These are phyloP conservation scores for Celoporthe dispersa DNA, from an alignment of 2,329 filamentous ascomycete species.

Conservation along the genomic window DNA sequence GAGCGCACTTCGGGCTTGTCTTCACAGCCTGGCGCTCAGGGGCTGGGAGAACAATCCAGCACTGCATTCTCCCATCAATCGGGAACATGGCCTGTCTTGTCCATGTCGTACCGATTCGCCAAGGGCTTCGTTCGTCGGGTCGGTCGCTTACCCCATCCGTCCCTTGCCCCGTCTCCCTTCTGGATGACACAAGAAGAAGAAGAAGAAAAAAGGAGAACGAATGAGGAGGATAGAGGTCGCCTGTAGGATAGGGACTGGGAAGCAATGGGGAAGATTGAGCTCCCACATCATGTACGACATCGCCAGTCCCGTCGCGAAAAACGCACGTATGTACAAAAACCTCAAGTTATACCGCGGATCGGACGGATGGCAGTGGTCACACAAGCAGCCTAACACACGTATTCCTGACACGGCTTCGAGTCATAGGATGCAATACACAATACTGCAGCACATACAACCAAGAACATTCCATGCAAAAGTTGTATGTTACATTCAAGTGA, in stretches of 20 bases:
- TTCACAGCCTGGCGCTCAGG: no score
- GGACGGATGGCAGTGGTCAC: neutral
- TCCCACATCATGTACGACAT: neutral
- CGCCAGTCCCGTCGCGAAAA: neutral
- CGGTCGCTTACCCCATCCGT: neutral
- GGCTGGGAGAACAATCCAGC: neutral
- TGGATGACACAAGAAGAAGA: no score
- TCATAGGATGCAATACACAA: neutral
- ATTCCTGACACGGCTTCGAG: neutral
- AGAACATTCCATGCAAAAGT: no score
- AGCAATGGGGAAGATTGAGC: neutral
- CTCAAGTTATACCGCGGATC: neutral
- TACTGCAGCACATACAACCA: neutral
- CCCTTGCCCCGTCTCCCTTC: neutral
- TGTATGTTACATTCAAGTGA: neutral
- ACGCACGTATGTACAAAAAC: neutral
- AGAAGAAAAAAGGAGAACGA: neutral
- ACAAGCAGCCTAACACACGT: neutral
- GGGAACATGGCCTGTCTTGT: neutral
- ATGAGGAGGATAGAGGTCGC: neutral
- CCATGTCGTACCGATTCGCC: neutral
- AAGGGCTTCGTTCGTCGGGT: neutral
- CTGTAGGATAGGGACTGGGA: neutral
- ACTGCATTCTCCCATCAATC: neutral
- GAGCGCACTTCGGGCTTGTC: no score